Evolutionary conservation across 345 rosid genomes (phyloP).

Genomic region (Acer campestre): DNA sequence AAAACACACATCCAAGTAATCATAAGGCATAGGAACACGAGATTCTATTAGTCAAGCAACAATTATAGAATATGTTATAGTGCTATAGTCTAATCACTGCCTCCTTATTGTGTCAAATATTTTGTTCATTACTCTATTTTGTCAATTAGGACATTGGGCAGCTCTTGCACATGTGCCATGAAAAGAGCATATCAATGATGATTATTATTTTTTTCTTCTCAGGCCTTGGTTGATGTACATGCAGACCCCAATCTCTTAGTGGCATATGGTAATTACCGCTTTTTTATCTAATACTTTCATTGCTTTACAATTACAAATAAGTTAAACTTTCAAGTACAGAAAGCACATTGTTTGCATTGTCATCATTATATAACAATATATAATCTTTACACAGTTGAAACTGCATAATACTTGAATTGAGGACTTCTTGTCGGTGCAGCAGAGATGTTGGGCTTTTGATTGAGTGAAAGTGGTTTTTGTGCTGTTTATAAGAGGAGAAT

Average conservation of each 20-base stretch:
- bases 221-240: conserved; percentile 83
- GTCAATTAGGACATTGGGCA: not conserved
- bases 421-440: not conserved
- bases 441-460: not conserved
- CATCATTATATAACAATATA: not conserved
- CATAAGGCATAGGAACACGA: not conserved
- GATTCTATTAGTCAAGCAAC: not conserved
- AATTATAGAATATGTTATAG: not conserved
- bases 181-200: conserved; percentile 1
- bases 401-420: not conserved
- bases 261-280: conserved; percentile 66
- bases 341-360: not conserved
- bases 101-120: not conserved
- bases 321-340: not conserved
- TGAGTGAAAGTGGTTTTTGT: not conserved
- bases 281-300: not conserved
- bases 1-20: not conserved
- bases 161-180: not conserved
- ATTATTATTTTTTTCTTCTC: conserved; percentile 24
- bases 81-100: not conserved
- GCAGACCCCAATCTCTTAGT: conserved; percentile 76
- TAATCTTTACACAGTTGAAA: not conserved
- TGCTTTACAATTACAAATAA: conserved; percentile 1
- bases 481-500: no score
- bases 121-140: not conserved